Conservation (phyloP, 169 alveolate genomes). For the Cryptosporidium xiaoi region DNA sequence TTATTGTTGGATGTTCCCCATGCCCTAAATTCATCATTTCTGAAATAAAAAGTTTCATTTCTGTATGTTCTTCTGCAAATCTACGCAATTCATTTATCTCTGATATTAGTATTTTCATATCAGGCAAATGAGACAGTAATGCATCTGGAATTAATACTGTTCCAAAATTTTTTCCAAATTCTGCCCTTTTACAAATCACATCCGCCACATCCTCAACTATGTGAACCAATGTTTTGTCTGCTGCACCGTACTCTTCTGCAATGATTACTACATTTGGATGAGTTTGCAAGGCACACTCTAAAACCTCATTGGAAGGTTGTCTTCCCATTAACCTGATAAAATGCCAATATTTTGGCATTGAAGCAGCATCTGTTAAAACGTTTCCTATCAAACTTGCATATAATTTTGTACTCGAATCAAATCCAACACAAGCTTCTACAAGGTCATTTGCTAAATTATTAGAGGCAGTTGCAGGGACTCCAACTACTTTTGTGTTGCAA, state of each 20-base stretch:
- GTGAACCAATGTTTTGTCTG: constrained; percentile 92
- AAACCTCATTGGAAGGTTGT: constrained; percentile 94
- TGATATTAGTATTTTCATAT: constrained; percentile 89
- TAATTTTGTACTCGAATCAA: constrained; percentile 95
- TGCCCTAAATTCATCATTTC: constrained; percentile 73
- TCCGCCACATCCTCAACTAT: constrained; percentile 95
- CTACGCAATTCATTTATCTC: constrained; percentile 88
- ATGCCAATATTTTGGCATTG: constrained; percentile 98
- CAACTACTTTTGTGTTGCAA: constrained; percentile 90
- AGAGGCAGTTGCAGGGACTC: constrained; percentile 96
- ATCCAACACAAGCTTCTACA: constrained; percentile 95
- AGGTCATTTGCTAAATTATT: constrained; percentile 90
- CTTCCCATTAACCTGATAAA: constrained; percentile 97
- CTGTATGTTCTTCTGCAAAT: constrained; percentile 60
- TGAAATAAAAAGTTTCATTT: constrained; percentile 58
- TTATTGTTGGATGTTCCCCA: constrained; percentile 33
- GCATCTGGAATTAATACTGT: constrained; percentile 97
- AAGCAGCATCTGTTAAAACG: constrained; percentile 96
- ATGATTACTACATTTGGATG: constrained; percentile 96
- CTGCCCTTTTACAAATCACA: constrained; percentile 94
- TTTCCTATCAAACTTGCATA: constrained; percentile 97
- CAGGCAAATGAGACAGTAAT: constrained; percentile 93
- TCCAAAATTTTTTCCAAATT: constrained; percentile 94
- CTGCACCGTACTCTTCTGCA: constrained; percentile 95
- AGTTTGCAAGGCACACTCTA: constrained; percentile 95